Evolutionary conservation across 176 grass and related monocot genomes (phyloP).

Genomic region (Oryza coarctata): DNA sequence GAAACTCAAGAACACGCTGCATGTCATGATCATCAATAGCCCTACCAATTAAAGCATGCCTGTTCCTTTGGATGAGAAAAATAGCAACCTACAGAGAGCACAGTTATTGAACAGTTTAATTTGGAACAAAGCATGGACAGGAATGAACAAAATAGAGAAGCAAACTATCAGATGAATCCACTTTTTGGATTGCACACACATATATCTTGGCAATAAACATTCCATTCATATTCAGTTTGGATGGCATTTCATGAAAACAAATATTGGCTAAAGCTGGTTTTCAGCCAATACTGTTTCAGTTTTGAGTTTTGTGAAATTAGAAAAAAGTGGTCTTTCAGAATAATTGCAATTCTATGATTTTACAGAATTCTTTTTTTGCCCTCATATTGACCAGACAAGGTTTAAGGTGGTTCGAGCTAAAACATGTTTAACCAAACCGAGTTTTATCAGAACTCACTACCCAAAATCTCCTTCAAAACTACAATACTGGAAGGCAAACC

Average conservation of each 20-base stretch:
- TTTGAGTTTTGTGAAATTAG: background rate
- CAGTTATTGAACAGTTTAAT: background rate
- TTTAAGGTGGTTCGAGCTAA: background rate
- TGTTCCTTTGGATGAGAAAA: slow-evolving; percentile 98
- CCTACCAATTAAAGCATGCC: slow-evolving; percentile 92
- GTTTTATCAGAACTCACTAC: background rate
- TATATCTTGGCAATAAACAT: background rate
- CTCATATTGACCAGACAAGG: background rate
- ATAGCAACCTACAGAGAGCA: slow-evolving; percentile 73
- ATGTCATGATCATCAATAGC: slow-evolving; percentile 99
- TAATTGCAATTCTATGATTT: background rate
- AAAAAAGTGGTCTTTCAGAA: background rate
- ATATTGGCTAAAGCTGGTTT: background rate
- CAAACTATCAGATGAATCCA: background rate
- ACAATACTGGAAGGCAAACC: background rate
- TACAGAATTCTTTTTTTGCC: background rate
- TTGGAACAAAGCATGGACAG: background rate
- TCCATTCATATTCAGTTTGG: background rate
- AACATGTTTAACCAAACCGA: background rate
- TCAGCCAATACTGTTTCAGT: background rate
- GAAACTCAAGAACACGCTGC: slow-evolving; percentile 85
- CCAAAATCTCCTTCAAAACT: background rate
- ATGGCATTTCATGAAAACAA: slow-evolving; percentile 6
- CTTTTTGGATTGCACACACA: background rate
- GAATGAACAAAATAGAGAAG: slow-evolving; percentile 20